Base-by-base conservation (phyloP, 1,284 basidiomycete species). In the Irpex rosettiformis region DNA sequence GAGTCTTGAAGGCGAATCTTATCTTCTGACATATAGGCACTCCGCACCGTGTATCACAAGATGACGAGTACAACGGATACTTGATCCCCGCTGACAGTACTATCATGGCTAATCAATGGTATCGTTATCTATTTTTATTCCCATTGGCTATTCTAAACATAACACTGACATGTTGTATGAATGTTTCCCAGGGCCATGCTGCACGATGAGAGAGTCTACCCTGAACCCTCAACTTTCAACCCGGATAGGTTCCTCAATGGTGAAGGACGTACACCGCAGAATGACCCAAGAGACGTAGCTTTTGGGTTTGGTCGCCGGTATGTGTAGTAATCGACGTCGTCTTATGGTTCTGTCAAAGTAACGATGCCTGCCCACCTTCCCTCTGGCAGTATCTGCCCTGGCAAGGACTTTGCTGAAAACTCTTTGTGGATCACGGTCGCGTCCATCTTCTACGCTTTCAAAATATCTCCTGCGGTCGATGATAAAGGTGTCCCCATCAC, bases 371-470 rank as follows among this genome's bases (percentile, higher is more conserved):
- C 4, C 3, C 10, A 3, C 10, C n/a, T 18, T 22, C 8, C 18
- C 16, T 18, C 2, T 22, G 18, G 18, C 10, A 47, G 58, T 8
- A 47, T 57, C 13, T 57, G 56, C 25, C 51, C 56, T 0, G 56
- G 56, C 11, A 40, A 33, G 5, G 40, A 33, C 37, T 29, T 58
- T 21, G 57, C 40, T 13, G 45, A 58, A 22, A 52, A 58, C 27
- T 21, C 57, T 3, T 21, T 58, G 5, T 58, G 57, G 57, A 28
- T 58, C 28, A 42, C 52, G 4, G 65, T 79, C 4, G 76, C 74
- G 11, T 74, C 73, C 1, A 66, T 76, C 4, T 64, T 80, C 10
- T 62, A 73, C 3, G 72, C 73, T 2, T 79, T 73, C 63, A 61
- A 71, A 29, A 74, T 80, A 27, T 62, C 69, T 30, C 74, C 72